Conservation (phyloP, 208 protist species). For the Leishmania turanica region DNA sequence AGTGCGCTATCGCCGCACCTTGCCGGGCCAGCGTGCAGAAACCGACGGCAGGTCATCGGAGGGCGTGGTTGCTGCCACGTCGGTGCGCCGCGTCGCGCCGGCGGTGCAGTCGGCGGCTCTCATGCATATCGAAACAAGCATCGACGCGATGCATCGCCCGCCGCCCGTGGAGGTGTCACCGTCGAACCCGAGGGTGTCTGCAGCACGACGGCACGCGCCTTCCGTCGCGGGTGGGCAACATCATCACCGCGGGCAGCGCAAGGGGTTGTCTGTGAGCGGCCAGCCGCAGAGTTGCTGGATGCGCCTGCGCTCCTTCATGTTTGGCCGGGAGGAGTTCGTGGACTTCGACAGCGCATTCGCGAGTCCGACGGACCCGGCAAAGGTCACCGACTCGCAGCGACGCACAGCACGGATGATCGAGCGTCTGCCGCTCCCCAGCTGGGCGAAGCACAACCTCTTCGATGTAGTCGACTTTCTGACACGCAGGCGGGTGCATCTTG, state of each 20-base stretch:
- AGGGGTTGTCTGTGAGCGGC: neutral
- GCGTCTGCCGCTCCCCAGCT: conserved; percentile 34
- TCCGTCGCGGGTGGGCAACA: neutral
- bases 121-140: neutral
- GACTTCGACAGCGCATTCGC: conserved; percentile 28
- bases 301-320: conserved; percentile 22
- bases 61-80: conserved; percentile 3
- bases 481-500: conserved; percentile 51
- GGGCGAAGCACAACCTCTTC: conserved; percentile 41
- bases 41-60: conserved; percentile 10
- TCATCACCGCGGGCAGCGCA: neutral
- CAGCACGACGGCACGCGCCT: neutral
- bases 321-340: conserved; percentile 35
- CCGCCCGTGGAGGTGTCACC: conserved; percentile 20
- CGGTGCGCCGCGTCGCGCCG: conserved; percentile 10
- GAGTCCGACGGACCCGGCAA: neutral
- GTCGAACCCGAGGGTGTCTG: conserved; percentile 11
- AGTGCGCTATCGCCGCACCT: conserved; percentile 3
- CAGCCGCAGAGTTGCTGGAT: neutral
- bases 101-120: conserved; percentile 6
- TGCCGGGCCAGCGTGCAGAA: conserved; percentile 10
- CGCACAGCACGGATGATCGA: conserved; percentile 26
- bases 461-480: conserved; percentile 60
- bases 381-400: conserved; percentile 26
- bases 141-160: conserved; percentile 20